Conservation (phyloP, 805 yeast genomes). For the Danielozyma ontarioensis region DNA sequence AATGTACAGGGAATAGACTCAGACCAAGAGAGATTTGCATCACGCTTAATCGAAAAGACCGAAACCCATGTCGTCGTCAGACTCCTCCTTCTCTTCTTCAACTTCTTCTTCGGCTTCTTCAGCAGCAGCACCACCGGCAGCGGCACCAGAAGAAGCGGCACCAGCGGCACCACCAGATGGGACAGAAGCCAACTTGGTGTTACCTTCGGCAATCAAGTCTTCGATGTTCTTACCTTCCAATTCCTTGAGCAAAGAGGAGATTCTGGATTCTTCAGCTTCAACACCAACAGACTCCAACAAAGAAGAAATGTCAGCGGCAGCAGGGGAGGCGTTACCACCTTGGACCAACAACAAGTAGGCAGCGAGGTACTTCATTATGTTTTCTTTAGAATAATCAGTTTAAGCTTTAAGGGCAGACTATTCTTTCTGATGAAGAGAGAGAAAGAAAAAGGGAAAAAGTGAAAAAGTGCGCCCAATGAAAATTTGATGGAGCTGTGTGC, state of each 20-base stretch:
- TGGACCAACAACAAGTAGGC: slow-evolving; percentile 97
- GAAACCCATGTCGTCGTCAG: slow-evolving; percentile 79
- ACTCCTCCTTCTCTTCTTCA: slow-evolving; percentile 61
- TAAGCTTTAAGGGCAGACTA: slow-evolving; percentile 78
- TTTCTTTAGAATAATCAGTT: slow-evolving; percentile 63
- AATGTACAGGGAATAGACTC: too few relatives aligned
- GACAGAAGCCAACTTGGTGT: slow-evolving; percentile 92
- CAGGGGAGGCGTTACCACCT: slow-evolving; percentile 93
- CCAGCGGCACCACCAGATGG: slow-evolving; percentile 98
- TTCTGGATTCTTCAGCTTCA: slow-evolving; percentile 88
- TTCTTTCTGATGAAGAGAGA: slow-evolving; percentile 44
- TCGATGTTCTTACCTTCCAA: slow-evolving; percentile 89
- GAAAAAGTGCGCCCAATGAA: too few relatives aligned
- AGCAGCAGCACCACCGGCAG: slow-evolving; percentile 65
- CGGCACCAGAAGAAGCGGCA: slow-evolving; percentile 65
- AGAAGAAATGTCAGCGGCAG: slow-evolving; percentile 84
- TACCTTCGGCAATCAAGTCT: slow-evolving; percentile 92
- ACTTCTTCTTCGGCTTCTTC: slow-evolving; percentile 69
- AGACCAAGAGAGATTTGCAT: too few relatives aligned
- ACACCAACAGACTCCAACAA: slow-evolving; percentile 93
- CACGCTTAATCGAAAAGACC: slow-evolving; percentile 93
- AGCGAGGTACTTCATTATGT: slow-evolving; percentile 92
- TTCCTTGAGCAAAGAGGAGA: slow-evolving; percentile 73
- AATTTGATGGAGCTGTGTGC: too few relatives aligned
- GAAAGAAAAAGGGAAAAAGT: too few relatives aligned